These are phyloP conservation scores for Yamadazyma triangularis DNA, from an alignment of 1,139 yeast species.

Conservation along the genomic window DNA sequence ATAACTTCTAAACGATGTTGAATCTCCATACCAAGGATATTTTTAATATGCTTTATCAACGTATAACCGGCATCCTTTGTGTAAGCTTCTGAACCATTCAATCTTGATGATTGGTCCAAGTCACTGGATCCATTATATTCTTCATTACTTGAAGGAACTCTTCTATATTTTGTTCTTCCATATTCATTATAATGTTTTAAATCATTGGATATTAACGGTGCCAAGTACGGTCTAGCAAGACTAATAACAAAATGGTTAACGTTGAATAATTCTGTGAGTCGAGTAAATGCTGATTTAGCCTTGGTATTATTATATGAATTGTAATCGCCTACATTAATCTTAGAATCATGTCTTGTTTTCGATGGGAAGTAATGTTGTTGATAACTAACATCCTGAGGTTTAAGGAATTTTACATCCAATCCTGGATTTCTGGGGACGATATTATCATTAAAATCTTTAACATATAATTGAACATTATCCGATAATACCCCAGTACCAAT, in stretches of 20 bases:
- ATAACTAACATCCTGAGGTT: slow-evolving; percentile 47
- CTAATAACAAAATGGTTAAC: slow-evolving; percentile 90
- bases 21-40: slow-evolving; percentile 53
- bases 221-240: slow-evolving; percentile 87
- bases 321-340: slow-evolving; percentile 9
- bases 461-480: slow-evolving; percentile 58
- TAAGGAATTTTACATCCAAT: slow-evolving; percentile 30
- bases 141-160: slow-evolving; percentile 4
- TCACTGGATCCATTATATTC: slow-evolving; percentile 1
- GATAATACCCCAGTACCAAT: slow-evolving; percentile 66
- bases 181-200: slow-evolving; percentile 55
- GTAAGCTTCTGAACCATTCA: slow-evolving; percentile 15
- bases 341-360: slow-evolving; percentile 12
- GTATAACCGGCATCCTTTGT: slow-evolving; percentile 29
- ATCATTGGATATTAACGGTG: slow-evolving; percentile 82
- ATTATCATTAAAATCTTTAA: slow-evolving; percentile 62
- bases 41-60: slow-evolving; percentile 31
- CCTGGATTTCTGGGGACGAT: slow-evolving; percentile 42
- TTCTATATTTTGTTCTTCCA: slow-evolving; percentile 27
- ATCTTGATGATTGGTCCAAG: slow-evolving; percentile 1
- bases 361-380: slow-evolving; percentile 34
- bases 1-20: slow-evolving; percentile 80
- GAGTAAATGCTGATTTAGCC: slow-evolving; percentile 67
- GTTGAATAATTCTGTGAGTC: slow-evolving; percentile 86
- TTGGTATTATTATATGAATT: slow-evolving; percentile 18